phyloP scores from a whole-genome alignment of 2,329 filamentous ascomycete genomes.

The Cladophialophora immunda region DNA sequence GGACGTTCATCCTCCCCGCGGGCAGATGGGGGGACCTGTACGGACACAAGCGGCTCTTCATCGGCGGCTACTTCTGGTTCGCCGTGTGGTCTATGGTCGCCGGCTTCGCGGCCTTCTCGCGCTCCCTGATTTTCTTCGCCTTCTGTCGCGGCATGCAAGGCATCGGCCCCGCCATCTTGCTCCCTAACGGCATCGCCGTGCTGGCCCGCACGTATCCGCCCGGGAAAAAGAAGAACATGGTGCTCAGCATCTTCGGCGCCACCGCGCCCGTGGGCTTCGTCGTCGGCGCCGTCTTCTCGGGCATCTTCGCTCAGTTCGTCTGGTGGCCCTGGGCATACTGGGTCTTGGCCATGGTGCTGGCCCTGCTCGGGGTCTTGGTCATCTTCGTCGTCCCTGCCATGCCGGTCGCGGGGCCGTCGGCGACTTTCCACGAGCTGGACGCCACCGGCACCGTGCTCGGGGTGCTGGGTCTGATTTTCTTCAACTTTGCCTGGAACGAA shows the following conservation, averaged over 20 bases:
- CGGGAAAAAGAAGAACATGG: slow-evolving; percentile 57
- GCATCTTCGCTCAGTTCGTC: slow-evolving; percentile 49
- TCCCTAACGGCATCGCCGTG: slow-evolving; percentile 60
- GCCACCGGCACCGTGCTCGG: slow-evolving; percentile 57
- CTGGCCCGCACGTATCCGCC: slow-evolving; percentile 57
- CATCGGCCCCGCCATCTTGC: slow-evolving; percentile 58
- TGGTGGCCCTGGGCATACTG: slow-evolving; percentile 65
- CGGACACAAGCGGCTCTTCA: slow-evolving; percentile 59
- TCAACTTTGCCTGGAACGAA: slow-evolving; percentile 67
- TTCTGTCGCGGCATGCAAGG: slow-evolving; percentile 52
- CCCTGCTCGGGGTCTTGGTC: slow-evolving; percentile 48
- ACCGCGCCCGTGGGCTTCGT: slow-evolving; percentile 57
- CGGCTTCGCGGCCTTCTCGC: slow-evolving; percentile 53
- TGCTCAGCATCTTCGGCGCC: slow-evolving; percentile 59
- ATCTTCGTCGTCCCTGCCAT: slow-evolving; percentile 52
- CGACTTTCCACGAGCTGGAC: slow-evolving; percentile 46
- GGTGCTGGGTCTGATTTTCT: slow-evolving; percentile 60
- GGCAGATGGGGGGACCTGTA: slow-evolving; percentile 61
- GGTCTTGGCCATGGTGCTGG: slow-evolving; percentile 53
- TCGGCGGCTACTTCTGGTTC: slow-evolving; percentile 61
- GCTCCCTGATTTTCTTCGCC: slow-evolving; percentile 47
- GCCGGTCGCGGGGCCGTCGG: slow-evolving; percentile 44
- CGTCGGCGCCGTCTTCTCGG: slow-evolving; percentile 53
- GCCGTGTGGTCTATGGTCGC: slow-evolving; percentile 57
- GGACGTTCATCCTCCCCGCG: slow-evolving; percentile 60